phyloP scores from a whole-genome alignment of 495 filamentous ascomycete species.

The Penicillium atrosanguineum region DNA sequence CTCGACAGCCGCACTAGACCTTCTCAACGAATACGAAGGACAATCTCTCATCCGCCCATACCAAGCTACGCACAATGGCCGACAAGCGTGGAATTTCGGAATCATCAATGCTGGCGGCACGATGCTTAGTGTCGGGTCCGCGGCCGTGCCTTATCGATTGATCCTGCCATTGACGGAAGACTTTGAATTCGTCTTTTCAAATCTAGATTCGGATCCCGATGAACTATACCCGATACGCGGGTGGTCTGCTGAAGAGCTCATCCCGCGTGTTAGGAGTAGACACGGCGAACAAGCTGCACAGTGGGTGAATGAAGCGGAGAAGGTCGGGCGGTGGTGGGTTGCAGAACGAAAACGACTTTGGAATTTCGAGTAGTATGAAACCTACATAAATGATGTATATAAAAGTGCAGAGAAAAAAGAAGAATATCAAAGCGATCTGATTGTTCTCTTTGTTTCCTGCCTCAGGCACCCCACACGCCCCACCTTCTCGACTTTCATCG shows the following conservation, averaged over 20 bases:
- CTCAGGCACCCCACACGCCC: constrained; percentile 6
- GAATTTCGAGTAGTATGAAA: constrained; percentile 6
- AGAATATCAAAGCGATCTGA: constrained; percentile 5
- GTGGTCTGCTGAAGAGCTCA: constrained; percentile 20
- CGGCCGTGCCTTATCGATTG: constrained; percentile 32
- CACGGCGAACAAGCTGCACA: constrained; percentile 26
- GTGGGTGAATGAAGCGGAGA: constrained; percentile 38
- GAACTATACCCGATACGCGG: constrained; percentile 20
- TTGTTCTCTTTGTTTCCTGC: constrained; percentile 13
- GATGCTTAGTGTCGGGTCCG: constrained; percentile 33
- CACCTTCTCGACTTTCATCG: constrained; percentile 1
- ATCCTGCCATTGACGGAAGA: constrained; percentile 36
- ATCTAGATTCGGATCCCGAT: constrained; percentile 29
- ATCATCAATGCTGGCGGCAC: constrained; percentile 43
- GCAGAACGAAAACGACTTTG: constrained; percentile 25
- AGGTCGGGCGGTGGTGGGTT: constrained; percentile 35
- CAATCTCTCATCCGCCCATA: constrained; percentile 35
- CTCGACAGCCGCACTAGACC: constrained; percentile 23
- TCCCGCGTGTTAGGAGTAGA: constrained; percentile 18
- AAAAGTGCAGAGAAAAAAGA: background rate
- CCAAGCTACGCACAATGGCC: constrained; percentile 13
- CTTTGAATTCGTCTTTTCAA: constrained; percentile 34
- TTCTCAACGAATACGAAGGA: constrained; percentile 40
- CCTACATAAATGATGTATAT: background rate
- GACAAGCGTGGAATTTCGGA: constrained; percentile 39